phyloP scores from a whole-genome alignment of 805 yeast species.

The Tetrapisispora nanseiensis region DNA sequence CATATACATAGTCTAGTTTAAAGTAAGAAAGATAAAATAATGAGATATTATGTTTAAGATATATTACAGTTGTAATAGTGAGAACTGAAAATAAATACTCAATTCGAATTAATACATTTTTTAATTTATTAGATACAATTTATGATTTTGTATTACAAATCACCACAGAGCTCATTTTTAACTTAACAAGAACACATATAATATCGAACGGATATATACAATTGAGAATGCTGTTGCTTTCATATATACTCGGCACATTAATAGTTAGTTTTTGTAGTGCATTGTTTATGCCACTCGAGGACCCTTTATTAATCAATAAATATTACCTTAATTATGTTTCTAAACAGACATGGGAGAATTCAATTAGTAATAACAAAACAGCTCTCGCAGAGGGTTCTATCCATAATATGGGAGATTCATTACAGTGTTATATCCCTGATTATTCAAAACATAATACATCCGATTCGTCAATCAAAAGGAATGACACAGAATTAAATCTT shows the following conservation, averaged over 20 bases:
- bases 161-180: too few relatives aligned
- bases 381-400: conserved; percentile 11
- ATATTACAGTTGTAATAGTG: too few relatives aligned
- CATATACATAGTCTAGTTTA: too few relatives aligned
- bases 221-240: neutral
- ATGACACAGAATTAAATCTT: conserved; percentile 8
- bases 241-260: neutral
- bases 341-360: conserved; percentile 10
- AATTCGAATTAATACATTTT: too few relatives aligned
- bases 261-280: neutral
- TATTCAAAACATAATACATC: neutral
- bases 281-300: conserved; percentile 13
- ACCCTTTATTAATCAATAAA: conserved; percentile 12
- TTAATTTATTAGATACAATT: too few relatives aligned
- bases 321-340: conserved; percentile 15
- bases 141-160: too few relatives aligned
- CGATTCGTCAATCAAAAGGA: conserved; percentile 6
- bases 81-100: too few relatives aligned
- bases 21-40: too few relatives aligned
- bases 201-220: neutral
- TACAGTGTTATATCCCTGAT: conserved; percentile 18
- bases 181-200: too few relatives aligned
- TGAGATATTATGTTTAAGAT: too few relatives aligned
- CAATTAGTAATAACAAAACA: conserved; percentile 7
- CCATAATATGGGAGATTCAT: conserved; percentile 11